phyloP scores from a whole-genome alignment of 2,329 filamentous ascomycete genomes.

The Rasamsonia emersonii region DNA sequence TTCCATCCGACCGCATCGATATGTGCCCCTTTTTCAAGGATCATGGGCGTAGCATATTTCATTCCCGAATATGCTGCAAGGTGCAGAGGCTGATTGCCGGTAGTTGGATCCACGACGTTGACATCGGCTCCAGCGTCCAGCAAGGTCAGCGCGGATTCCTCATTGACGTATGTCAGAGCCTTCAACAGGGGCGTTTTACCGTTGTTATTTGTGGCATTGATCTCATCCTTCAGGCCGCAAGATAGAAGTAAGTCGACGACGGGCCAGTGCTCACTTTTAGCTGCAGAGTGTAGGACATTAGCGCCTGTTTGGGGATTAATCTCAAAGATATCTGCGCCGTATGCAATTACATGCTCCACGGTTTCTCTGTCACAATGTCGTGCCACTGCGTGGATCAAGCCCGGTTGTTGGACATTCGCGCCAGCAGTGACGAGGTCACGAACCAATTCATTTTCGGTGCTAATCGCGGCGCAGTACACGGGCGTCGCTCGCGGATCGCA shows the following conservation, averaged over 20 bases:
- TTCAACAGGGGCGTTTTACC: constrained; percentile 3
- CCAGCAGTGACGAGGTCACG: constrained; percentile 1
- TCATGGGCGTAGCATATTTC: too few relatives aligned
- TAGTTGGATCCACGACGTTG: too few relatives aligned
- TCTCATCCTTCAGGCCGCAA: neutral
- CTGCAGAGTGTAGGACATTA: constrained; percentile 3
- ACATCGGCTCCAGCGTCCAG: constrained; percentile 1
- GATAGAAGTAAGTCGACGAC: constrained; percentile 1
- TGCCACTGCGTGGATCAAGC: constrained; percentile 1
- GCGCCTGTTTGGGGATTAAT: neutral
- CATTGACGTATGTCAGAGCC: neutral
- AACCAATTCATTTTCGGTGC: constrained; percentile 3
- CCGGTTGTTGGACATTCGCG: neutral
- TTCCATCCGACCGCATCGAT: neutral
- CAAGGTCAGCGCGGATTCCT: neutral
- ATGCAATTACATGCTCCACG: neutral
- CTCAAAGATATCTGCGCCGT: constrained; percentile 1
- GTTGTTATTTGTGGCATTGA: constrained; percentile 1
- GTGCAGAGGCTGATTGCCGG: too few relatives aligned
- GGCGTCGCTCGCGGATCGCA: neutral
- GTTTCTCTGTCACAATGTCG: constrained; percentile 1
- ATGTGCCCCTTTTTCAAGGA: too few relatives aligned
- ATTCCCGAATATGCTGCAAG: too few relatives aligned
- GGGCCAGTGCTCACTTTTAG: neutral
- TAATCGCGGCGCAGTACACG: constrained; percentile 2